Evolutionary conservation across 2,329 filamentous ascomycete species (phyloP), one percentile per base, ranked within the genome.

Genomic region (Xylaria sp.): DNA sequence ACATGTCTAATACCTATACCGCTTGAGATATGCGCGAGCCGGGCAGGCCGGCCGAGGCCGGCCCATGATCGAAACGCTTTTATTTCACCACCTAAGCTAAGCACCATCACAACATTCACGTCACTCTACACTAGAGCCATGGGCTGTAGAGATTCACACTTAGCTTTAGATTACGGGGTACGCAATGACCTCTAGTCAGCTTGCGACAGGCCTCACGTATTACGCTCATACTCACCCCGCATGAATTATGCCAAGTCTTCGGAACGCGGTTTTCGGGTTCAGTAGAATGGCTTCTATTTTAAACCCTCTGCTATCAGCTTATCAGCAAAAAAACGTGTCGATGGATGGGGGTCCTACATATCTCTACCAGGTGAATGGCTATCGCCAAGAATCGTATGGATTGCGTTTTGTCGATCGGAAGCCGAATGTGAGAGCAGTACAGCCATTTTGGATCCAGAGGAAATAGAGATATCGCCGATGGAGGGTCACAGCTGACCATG

Each of bases 251-350:
- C 27, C 4, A 48, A 11, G 11, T 42, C 7, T 17, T 42, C 19
- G 59, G n/a, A 21, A 12, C 11, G 7, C 12, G 11, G 3, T 17
- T 27, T 30, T 57, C 34, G 55, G 34, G 9, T 17, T 59, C n/a
- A 39, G 58, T 54, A 34, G 39, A 32, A 54, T 54, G 9, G 11
- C n/a, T 63, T 39, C 39, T 62, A 61, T 64, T 68, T 50, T 48
- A 61, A 42, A 64, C n/a, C 11, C 11, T 51, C 45, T 8, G 19
- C n/a, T 48, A 65, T 67, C 68, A 65, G 62, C 68, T 68, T 68
- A 63, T 50, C 32, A 27, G 30, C 12, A 68, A 50, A 30, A 59
- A 30, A 59, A 30, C 8, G 30, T 59, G 19, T 53, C 34, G 42
- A 48, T 60, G 34, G 47, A 50, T 24, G 30, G 34, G 61, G 54